Base-by-base conservation (phyloP, 441 rosid species). In the Gossypium laxum region DNA sequence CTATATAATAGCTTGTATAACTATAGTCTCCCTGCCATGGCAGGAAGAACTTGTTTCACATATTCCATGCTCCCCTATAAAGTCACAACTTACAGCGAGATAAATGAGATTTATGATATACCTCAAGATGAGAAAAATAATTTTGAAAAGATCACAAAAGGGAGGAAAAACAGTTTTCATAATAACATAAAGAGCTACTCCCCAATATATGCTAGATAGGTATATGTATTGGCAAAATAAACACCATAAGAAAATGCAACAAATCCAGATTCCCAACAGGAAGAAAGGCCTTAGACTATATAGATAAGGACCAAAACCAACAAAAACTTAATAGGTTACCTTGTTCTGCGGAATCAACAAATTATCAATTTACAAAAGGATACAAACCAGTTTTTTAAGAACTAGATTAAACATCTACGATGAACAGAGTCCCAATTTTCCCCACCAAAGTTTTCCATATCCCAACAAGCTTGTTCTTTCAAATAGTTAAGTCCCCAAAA, bases 11-110 rank as follows among this genome's bases (percentile, higher is more conserved):
- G 41, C 5, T 11, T 38, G 38, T 14, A 56, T 54, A 17, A 12
- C 18, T 38, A n/a, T 22, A 56, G 43, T 67, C 59, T 50, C 70
- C 58, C 24, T 0, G 57, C 22, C 24, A 67, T 24, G 41, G 38
- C 34, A 66, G 70, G 70, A 24, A 66, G 34, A 41, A 12, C 30
- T 24, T 66, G 52, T 47, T 65, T 47, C 56, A 65, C 56, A 24
- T 47, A 45, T 65, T 65, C 69, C 41, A 22, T 30, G 55, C 55
- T 65, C 54, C 68, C 34, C 1, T 0, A 4, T 11, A 65, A 65
- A 43, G 14, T 6, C 4, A 0, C 69, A 34, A 62, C 11, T 62
- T 10, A 62, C 45, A 8, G 45, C 45, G 0, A 51, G 21, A 50
- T 50, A 19, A 50, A 50, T 50, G 55, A 50, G 21, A 50, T 50